Evolutionary conservation across 2,329 filamentous ascomycete genomes (phyloP), one percentile per base, ranked within the genome.

Genomic region (Diatrype stigma): DNA sequence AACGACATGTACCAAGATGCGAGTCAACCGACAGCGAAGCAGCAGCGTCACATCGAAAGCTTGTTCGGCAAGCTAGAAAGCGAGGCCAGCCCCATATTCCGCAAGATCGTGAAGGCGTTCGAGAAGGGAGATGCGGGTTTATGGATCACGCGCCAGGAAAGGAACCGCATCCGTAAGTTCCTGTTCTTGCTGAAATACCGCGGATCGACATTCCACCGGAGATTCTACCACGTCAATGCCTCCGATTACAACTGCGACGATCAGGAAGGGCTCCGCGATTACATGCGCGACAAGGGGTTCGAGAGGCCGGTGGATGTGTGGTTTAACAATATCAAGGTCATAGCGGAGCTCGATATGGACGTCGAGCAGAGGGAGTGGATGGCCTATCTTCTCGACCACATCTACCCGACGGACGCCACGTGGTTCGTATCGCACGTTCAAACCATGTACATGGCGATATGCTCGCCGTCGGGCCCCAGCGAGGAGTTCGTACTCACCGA

Each of bases 101-200:
- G 53, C 14, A 56, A 51, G 34, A 56, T 60, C 10, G 50, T 47
- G 26, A 56, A 56, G 45, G 49, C 56, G 7, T 56, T 54, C 37
- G 52, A 58, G 26, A 40, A 45, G n/a, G 47, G 48, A 5, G 42
- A 52, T 0, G 35, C 45, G 6, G 46, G 28, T 4, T 32, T 58
- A 5, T 56, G 53, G 53, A 45, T 60, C 21, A 55, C 50, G n/a
- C 58, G 58, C 14, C 50, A 55, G 22, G 56, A 60, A 45, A 48
- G 53, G 42, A 63, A 76, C 52, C 47, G 64, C 1, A 34, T 77
- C 10, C 70, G 74, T 44, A 76, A 75, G 49, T 76, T 76, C 46
- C 60, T 74, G 2, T 76, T 76, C 53, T 56, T 77, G 3, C 66
- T 76, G 57, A 73, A 73, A 51, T 77, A 75, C 45, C 70, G 74